Percentiles rank a stretch among this genome's conserved stretches.
Evolutionary conservation across 306 rosid species (phyloP).

Genomic region (Prunus davidiana): DNA sequence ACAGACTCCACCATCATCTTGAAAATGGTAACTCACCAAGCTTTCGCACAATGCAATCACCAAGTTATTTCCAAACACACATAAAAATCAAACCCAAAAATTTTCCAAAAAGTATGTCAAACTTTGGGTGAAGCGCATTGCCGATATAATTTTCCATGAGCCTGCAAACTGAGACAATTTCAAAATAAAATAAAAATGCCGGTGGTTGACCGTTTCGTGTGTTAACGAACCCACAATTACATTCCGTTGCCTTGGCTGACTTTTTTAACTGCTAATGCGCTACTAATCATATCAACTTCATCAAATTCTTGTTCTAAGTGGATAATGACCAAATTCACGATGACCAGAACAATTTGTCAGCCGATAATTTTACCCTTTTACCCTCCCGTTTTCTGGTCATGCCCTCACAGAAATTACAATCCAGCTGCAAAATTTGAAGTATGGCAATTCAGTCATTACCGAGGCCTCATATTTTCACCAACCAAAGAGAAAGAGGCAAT

Average conservation of each 20-base stretch:
- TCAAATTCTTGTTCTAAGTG: slow-evolving; percentile 3
- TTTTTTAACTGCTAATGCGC: background rate
- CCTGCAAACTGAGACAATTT: background rate
- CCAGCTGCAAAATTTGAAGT: background rate
- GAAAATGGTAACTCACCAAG: background rate
- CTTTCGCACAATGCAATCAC: background rate
- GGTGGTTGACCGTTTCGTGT: slow-evolving; percentile 3
- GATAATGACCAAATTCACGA: slow-evolving; percentile 7
- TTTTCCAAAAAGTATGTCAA: too few species aligned
- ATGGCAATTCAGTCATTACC: background rate
- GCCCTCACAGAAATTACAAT: background rate
- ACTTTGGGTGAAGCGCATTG: background rate
- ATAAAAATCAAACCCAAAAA: too few species aligned
- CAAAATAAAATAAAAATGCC: background rate
- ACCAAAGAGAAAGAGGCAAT: background rate
- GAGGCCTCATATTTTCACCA: background rate
- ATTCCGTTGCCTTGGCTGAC: slow-evolving; percentile 10
- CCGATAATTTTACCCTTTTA: background rate
- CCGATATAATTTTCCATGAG: background rate
- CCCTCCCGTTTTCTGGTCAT: background rate
- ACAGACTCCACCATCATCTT: background rate
- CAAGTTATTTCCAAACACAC: too few species aligned
- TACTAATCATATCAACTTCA: background rate
- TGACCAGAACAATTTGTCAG: background rate
- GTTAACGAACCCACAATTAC: background rate